A percentile compares a stretch with the other conserved stretches of the same genome.
phyloP scores from a whole-genome alignment of 2,329 filamentous ascomycete genomes.

The Aspergillus vadensis region DNA sequence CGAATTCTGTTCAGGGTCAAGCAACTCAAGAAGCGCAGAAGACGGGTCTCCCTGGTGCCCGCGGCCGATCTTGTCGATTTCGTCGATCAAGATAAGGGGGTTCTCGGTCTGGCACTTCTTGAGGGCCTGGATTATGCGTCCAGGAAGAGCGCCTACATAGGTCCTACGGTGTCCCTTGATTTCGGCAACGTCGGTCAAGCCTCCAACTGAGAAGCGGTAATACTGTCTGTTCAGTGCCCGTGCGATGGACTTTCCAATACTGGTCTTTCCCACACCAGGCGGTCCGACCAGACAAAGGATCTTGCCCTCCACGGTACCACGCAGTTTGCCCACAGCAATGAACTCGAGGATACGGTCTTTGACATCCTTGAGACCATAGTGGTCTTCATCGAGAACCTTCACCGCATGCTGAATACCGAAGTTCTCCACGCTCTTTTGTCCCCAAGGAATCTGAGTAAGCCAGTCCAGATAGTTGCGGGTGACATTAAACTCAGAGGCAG shows the following conservation, averaged over 20 bases:
- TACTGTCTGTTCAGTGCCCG: constrained; percentile 93
- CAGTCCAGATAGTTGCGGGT: constrained; percentile 98
- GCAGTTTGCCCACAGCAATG: constrained; percentile 94
- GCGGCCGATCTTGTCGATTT: constrained; percentile 96
- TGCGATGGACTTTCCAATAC: constrained; percentile 97
- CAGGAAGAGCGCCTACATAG: constrained; percentile 92
- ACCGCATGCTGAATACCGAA: constrained; percentile 92
- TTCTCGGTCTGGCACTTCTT: constrained; percentile 99
- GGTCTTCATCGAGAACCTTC: constrained; percentile 89
- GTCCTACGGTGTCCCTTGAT: constrained; percentile 97
- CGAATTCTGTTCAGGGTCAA: constrained; percentile 95
- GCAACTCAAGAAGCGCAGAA: constrained; percentile 86
- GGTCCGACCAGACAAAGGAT: constrained; percentile 97
- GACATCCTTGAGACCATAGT: constrained; percentile 95
- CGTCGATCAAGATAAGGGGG: constrained; percentile 92
- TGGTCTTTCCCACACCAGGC: constrained; percentile 96
- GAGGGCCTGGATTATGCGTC: constrained; percentile 94
- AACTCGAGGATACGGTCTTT: constrained; percentile 98
- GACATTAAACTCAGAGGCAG: constrained; percentile 97
- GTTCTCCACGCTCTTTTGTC: constrained; percentile 91
- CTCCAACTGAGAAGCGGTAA: constrained; percentile 97
- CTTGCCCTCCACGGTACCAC: constrained; percentile 96
- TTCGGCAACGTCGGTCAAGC: constrained; percentile 94
- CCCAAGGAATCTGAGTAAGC: constrained; percentile 98
- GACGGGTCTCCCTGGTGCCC: constrained; percentile 96